Base-by-base conservation (phyloP, 2,329 filamentous ascomycete genomes). In the Diaporthe aspalathi region DNA sequence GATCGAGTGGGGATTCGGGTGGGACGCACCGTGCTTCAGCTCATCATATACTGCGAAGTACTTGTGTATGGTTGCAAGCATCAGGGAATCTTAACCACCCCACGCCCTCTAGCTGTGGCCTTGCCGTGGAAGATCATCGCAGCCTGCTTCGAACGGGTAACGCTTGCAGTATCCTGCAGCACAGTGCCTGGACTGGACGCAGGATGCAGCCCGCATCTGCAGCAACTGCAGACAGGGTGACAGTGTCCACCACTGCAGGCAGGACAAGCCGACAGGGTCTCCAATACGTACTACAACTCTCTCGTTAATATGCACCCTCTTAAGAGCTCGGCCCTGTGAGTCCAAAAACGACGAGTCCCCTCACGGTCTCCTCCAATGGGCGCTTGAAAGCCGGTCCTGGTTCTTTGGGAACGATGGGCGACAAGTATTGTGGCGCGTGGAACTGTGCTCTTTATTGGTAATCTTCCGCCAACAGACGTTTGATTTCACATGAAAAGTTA, bases 351-450 rank as follows among this genome's bases (percentile, higher is more conserved):
- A 62, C 43, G 35, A 20, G 27, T 72, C 57, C 67, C 49, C 49
- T 54, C 47, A 63, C 17, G 14, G 35, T 32, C n/a, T 11, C 67
- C 50, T 72, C 70, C 67, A 72, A 72, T 72, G 43, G n/a, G 57
- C 40, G 24, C 70, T 53, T 9, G 38, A 38, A 35, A 7, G 47
- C 20, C 40, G 32, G 50, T 66, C 50, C 70, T 67, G 43, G 17
- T 29, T 38, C 8, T 52, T 52, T 72, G 70, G 70, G 56, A 24
- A 57, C 50, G 49, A 47, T 45, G 53, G 27, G n/a, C 27, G 56
- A 70, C 47, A 66, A 29, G 32, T n/a, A 67, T 56, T 24, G 54
- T 45, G 52, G 71, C 54, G 68, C 40, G 50, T 67, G 47, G n/a
- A 24, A 38, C 35, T 20, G 56, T 56, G n/a, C 38, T 52, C 27